Evolutionary conservation across 768 basidiomycete species (phyloP), one percentile per base, ranked within the genome.

Genomic region (Phylloporus sp.): DNA sequence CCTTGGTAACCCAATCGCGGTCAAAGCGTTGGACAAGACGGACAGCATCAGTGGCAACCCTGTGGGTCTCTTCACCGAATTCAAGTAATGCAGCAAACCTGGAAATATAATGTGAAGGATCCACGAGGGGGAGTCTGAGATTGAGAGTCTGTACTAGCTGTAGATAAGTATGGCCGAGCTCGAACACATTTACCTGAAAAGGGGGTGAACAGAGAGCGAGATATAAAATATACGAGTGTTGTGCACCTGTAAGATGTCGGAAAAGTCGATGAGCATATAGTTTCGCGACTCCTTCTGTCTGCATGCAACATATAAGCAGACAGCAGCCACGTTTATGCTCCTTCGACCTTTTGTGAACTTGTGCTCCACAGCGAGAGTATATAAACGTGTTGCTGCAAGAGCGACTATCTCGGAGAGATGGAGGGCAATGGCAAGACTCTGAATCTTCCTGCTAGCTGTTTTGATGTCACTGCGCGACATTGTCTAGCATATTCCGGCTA

Each of bases 221-320:
- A 35, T n/a, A 8, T 39, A 44, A 29, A 23, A 38, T 18, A 20
- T 1, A 15, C 35, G 26, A 54, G 29, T 18, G 1, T 5, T 18
- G 1, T 5, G 58, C 58, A 88, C 95, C 75, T 92, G 88, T 4
- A 99, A 80, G 35, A 95, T 76, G 65, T 98, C 95, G n/a, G 92
- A 92, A 62, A 99, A 98, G 72, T 99, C 97, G 56, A 99, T 98
- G 23, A 99, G 82, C 97, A 98, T 98, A 68, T 95, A 91, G 50
- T 86, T 91, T 47, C 87, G 73, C 0, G 91, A 92, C 70, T 95
- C 91, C 61, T 88, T 89, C 70, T 94, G 86, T 53, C 95, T 72
- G 65, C 94, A 95, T 4, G 94, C 91, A 38, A 95, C 83, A 65
- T 99, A 98, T 41, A 98, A 78, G 66, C 97, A 99, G 36, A 95